Conservation (phyloP, 2,329 filamentous ascomycete species). For the Ophiostoma perfectum region DNA sequence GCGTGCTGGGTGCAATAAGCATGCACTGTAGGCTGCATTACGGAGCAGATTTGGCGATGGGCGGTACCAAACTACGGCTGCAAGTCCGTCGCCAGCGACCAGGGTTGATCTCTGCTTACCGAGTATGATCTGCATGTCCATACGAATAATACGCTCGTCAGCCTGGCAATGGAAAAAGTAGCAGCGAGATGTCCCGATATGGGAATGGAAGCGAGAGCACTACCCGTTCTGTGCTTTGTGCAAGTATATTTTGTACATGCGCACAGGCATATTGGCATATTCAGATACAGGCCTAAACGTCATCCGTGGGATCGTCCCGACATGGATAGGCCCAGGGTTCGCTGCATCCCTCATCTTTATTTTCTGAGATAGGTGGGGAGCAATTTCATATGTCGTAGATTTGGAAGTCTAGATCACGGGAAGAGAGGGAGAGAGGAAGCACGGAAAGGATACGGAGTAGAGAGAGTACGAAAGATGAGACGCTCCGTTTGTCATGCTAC, state of each 20-base stretch:
- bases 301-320: neutral
- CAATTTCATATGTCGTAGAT: neutral
- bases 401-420: no score
- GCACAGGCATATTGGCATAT: no score
- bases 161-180: neutral
- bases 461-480: no score
- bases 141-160: neutral
- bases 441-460: neutral
- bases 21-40: neutral
- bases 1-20: neutral
- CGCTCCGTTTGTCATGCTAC: conserved; percentile 1
- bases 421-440: neutral
- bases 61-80: conserved; percentile 6
- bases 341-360: neutral
- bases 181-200: conserved; percentile 3
- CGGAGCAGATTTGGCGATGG: neutral
- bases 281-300: neutral
- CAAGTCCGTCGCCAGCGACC: neutral
- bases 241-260: neutral
- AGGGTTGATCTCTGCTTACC: neutral
- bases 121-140: neutral
- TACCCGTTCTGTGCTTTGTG: neutral
- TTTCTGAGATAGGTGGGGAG: neutral
- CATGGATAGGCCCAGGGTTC: neutral
- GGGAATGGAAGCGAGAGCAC: conserved; percentile 5